phyloP scores from a whole-genome alignment of 2,329 filamentous ascomycete genomes.

The Chalaropsis ovoidea region DNA sequence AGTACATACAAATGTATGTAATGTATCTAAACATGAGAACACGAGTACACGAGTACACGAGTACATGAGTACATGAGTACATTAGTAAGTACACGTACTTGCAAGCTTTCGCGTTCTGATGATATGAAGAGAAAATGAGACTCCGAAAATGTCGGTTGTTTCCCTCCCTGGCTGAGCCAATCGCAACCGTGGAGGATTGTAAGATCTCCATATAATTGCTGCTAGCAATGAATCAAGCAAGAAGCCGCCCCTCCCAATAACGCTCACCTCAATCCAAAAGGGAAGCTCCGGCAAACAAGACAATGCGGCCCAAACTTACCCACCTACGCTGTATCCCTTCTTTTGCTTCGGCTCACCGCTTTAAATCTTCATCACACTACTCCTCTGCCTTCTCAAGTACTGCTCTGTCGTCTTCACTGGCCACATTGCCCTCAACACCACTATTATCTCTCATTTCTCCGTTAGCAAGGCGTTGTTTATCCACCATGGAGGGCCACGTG shows the following conservation, averaged over 20 bases:
- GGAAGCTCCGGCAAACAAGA: conserved; percentile 7
- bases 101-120: no score
- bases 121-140: no score
- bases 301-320: background rate
- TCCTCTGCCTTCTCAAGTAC: background rate
- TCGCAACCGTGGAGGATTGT: conserved; percentile 1
- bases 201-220: conserved; percentile 14
- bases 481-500: conserved; percentile 33
- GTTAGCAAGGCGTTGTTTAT: conserved; percentile 4
- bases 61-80: no score
- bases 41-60: no score
- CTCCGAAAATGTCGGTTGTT: background rate
- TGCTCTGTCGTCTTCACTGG: background rate
- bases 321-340: background rate
- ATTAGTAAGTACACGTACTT: no score
- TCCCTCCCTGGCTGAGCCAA: background rate
- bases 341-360: background rate
- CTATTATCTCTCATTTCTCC: background rate
- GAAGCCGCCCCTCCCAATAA: background rate
- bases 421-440: background rate
- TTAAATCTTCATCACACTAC: background rate
- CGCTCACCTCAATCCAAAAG: background rate
- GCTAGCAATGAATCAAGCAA: conserved; percentile 2
- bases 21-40: no score
- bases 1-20: no score